Conservation (phyloP, 75 land plant species). For the Larix kaempferi region DNA sequence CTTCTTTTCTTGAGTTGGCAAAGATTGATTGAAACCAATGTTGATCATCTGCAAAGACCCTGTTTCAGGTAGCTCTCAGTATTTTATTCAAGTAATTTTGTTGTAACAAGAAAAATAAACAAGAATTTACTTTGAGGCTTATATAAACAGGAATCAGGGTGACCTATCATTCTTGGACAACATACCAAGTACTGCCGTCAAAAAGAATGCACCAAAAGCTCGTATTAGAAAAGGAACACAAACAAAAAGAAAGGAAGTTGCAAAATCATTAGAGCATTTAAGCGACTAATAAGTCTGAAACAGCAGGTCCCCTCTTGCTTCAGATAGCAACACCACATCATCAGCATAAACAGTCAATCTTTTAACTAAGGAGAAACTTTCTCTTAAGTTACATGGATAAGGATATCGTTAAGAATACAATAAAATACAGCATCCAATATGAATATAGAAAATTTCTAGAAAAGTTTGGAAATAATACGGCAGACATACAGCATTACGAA, state of each 20-base stretch:
- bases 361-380: not conserved
- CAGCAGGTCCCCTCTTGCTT: not conserved
- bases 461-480: too few relatives aligned
- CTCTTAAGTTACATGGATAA: not conserved
- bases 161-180: not conserved
- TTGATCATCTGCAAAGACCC: slow-evolving; percentile 90
- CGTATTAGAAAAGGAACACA: not conserved
- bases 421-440: too few relatives aligned
- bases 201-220: not conserved
- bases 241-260: not conserved
- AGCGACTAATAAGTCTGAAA: not conserved
- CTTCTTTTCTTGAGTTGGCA: slow-evolving; percentile 70
- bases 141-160: not conserved
- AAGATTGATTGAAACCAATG: slow-evolving; percentile 91
- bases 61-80: slow-evolving; percentile 10
- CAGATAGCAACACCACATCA: not conserved
- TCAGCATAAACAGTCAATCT: not conserved
- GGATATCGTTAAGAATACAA: too few relatives aligned
- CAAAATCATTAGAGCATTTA: not conserved
- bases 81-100: not conserved
- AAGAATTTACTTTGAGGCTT: not conserved
- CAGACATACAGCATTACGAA: too few relatives aligned
- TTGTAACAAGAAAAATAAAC: not conserved
- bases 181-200: not conserved
- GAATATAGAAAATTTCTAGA: too few relatives aligned